Conservation (phyloP, 495 filamentous ascomycete genomes). For the Penicillium subrubescens region DNA sequence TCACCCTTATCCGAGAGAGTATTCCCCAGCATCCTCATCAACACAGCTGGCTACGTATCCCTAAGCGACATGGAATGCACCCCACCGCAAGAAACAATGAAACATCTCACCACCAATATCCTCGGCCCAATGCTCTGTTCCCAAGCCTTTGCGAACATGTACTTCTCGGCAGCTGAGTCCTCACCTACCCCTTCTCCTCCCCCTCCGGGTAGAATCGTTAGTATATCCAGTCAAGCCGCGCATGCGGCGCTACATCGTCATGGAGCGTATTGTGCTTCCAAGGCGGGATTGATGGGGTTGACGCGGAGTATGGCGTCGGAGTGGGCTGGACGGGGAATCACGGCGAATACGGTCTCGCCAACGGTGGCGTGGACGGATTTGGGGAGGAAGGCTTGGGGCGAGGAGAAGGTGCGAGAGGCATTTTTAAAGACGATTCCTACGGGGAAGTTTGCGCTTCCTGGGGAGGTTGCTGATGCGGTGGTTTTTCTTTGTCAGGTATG, state of each 20-base stretch:
- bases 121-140: conserved; percentile 46
- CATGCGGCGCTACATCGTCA: conserved; percentile 42
- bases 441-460: conserved; percentile 46
- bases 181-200: conserved; percentile 19
- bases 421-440: conserved; percentile 41
- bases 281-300: conserved; percentile 48
- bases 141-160: conserved; percentile 42
- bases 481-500: conserved; percentile 44
- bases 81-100: conserved; percentile 41
- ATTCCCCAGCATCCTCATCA: conserved; percentile 43
- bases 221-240: conserved; percentile 42
- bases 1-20: conserved; percentile 14
- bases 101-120: conserved; percentile 42
- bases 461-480: conserved; percentile 44
- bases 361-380: conserved; percentile 47
- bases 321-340: conserved; percentile 40
- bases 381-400: conserved; percentile 45
- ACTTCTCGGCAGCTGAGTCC: conserved; percentile 30
- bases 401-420: conserved; percentile 31
- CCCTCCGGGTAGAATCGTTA: conserved; percentile 41
- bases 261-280: conserved; percentile 52
- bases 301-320: conserved; percentile 53
- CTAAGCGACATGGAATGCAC: conserved; percentile 43
- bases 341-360: conserved; percentile 41
- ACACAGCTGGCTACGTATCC: conserved; percentile 48